Evolutionary conservation across 2,329 filamentous ascomycete species (phyloP).

Genomic region (Xylariaceae sp.): DNA sequence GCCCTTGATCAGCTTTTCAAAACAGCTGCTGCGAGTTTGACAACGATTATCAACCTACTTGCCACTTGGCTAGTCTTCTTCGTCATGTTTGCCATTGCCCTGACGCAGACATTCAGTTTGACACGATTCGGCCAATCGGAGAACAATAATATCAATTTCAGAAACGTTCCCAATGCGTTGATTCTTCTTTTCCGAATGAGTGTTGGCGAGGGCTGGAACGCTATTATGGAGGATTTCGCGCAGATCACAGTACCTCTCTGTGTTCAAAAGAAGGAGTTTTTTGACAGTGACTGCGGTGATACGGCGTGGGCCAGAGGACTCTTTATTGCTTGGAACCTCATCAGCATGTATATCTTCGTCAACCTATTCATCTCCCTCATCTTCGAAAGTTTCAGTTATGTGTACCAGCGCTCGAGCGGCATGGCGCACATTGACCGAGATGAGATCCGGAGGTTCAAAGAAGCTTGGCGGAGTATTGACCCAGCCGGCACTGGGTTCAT

Average conservation of each 20-base stretch:
- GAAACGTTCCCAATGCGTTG: constrained; percentile 87
- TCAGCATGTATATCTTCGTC: constrained; percentile 99
- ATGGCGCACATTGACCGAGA: constrained; percentile 85
- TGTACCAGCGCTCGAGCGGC: constrained; percentile 95
- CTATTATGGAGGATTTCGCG: constrained; percentile 94
- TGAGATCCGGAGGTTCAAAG: constrained; percentile 94
- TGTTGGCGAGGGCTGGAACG: constrained; percentile 93
- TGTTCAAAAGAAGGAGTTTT: constrained; percentile 67
- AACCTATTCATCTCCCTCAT: constrained; percentile 98
- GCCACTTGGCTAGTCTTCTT: constrained; percentile 98
- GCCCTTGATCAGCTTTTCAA: constrained; percentile 98
- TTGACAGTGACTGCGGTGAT: constrained; percentile 89
- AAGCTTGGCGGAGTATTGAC: constrained; percentile 95
- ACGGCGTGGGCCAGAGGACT: constrained; percentile 79
- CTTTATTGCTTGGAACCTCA: constrained; percentile 96
- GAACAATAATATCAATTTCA: constrained; percentile 80
- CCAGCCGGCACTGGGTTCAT: constrained; percentile 90
- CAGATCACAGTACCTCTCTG: constrained; percentile 75
- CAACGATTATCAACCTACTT: constrained; percentile 83
- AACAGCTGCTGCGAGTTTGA: constrained; percentile 89
- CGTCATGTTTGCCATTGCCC: constrained; percentile 89
- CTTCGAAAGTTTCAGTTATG: constrained; percentile 98
- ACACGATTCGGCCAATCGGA: constrained; percentile 78
- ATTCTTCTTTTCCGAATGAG: constrained; percentile 92
- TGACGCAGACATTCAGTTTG: constrained; percentile 93